phyloP scores from a whole-genome alignment of 1,284 basidiomycete genomes.

The Trametes hirsuta region DNA sequence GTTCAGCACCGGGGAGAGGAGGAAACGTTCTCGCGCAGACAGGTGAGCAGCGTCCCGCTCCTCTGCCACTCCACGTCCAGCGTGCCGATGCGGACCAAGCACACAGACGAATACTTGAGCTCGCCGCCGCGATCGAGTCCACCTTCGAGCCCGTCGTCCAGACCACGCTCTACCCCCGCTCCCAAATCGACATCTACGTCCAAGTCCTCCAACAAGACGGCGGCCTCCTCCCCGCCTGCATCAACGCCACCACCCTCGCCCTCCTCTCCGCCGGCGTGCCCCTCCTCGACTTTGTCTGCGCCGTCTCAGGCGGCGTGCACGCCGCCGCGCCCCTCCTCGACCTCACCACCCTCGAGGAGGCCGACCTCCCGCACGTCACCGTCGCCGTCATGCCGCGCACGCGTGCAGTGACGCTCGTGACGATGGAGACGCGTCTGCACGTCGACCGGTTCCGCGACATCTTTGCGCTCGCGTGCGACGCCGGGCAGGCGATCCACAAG shows the following conservation, averaged over 20 bases:
- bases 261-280: conserved; percentile 91
- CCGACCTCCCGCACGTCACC: conserved; percentile 85
- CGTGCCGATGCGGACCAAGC: conserved; percentile 12
- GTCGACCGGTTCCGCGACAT: conserved; percentile 93
- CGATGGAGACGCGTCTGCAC: conserved; percentile 94
- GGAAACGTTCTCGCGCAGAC: conserved; percentile 81
- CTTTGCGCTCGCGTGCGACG: conserved; percentile 79
- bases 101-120: conserved; percentile 83
- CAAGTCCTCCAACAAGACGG: conserved; percentile 95
- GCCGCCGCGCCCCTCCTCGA: conserved; percentile 82
- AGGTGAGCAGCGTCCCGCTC: conserved; percentile 61
- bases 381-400: conserved; percentile 88
- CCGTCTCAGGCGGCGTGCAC: conserved; percentile 82
- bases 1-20: conserved; percentile 83
- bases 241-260: conserved; percentile 94
- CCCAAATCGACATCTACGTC: conserved; percentile 92
- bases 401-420: conserved; percentile 83
- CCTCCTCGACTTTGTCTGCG: conserved; percentile 88
- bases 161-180: conserved; percentile 89
- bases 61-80: neutral
- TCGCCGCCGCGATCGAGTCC: conserved; percentile 85
- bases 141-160: conserved; percentile 97
- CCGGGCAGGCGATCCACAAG: conserved; percentile 74
- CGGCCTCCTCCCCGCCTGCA: conserved; percentile 88
- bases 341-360: conserved; percentile 87